These are phyloP conservation scores for Closterium sp. DNA, from an alignment of 139 green algal genomes.

Conservation along the genomic window DNA sequence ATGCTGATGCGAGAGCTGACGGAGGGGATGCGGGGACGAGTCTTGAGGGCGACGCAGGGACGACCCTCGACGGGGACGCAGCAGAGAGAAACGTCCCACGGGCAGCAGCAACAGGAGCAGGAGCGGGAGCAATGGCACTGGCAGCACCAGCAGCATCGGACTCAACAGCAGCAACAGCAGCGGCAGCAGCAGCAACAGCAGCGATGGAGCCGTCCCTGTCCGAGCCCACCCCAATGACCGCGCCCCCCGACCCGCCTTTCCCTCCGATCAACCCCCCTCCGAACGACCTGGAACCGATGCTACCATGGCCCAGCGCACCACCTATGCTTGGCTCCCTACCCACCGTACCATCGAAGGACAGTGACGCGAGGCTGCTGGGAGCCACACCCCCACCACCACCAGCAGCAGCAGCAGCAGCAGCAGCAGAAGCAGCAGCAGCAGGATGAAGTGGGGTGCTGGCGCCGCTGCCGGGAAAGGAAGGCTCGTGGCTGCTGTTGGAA, in stretches of 20 bases:
- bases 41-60: background rate
- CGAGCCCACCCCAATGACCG: too few species aligned
- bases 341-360: background rate
- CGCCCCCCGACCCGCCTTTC: too few species aligned
- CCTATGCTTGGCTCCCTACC: background rate
- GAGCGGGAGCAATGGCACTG: too few species aligned
- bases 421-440: background rate
- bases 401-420: background rate
- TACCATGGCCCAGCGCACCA: background rate
- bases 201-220: background rate
- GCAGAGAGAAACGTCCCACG: background rate
- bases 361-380: background rate
- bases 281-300: background rate
- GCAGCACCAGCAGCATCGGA: background rate
- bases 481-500: background rate
- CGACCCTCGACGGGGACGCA: background rate
- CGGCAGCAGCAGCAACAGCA: background rate
- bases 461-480: too few species aligned
- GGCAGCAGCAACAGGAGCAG: background rate
- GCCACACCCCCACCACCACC: background rate
- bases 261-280: background rate
- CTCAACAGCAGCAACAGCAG: background rate
- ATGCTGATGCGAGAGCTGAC: background rate
- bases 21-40: background rate
- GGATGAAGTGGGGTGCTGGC: background rate